These are phyloP conservation scores for Pouteria glomerata DNA, from an alignment of 148 eudicot species.

Conservation along the genomic window DNA sequence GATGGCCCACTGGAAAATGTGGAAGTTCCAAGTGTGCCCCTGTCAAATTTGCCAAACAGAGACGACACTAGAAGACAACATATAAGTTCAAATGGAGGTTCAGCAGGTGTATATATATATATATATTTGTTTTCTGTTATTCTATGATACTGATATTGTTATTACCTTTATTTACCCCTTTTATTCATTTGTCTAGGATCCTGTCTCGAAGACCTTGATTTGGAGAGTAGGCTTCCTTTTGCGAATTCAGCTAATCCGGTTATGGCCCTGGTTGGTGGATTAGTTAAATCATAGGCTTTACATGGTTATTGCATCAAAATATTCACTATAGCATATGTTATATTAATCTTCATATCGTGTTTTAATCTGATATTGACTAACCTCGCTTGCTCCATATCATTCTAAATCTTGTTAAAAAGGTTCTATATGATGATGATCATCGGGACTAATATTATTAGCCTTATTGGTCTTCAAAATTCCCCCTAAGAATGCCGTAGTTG, in stretches of 20 bases:
- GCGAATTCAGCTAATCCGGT: conserved; percentile 80
- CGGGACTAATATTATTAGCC: too few species aligned
- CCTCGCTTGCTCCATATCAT: background rate
- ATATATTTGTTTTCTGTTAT: conserved; percentile 11
- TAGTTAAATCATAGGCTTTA: conserved; percentile 1
- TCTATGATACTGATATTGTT: conserved; percentile 8
- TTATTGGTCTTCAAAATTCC: too few species aligned
- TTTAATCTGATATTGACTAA: background rate
- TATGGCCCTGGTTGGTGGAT: conserved; percentile 66
- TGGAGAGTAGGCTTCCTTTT: conserved; percentile 67
- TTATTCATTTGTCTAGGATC: conserved; percentile 40
- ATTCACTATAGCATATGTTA: background rate
- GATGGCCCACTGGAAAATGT: conserved; percentile 62
- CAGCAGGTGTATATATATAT: conserved; percentile 29
- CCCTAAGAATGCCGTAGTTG: too few species aligned
- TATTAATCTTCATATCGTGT: background rate
- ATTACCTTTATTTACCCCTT: background rate
- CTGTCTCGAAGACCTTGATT: conserved; percentile 35
- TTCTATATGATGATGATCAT: too few species aligned
- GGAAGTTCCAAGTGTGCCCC: conserved; percentile 49
- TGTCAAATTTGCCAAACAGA: conserved; percentile 26
- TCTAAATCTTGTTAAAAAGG: background rate
- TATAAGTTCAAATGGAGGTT: conserved; percentile 54
- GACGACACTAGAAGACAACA: conserved; percentile 29
- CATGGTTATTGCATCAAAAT: background rate